Percentiles rank a stretch among this genome's conserved stretches.
Evolutionary conservation across 306 rosid species (phyloP).

Genomic region (Cicer chorassanicum): DNA sequence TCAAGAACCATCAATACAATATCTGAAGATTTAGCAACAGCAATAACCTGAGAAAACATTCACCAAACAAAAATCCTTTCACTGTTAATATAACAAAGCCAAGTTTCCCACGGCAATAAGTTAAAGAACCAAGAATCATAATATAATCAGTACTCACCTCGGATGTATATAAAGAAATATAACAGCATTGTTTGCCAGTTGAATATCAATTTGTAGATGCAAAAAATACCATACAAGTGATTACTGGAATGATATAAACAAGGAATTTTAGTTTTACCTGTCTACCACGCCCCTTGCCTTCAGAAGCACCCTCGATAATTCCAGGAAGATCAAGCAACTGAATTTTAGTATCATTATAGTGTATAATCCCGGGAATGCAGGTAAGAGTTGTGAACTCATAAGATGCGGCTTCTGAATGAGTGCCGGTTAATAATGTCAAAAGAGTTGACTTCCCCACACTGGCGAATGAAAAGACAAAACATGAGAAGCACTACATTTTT

Average conservation of each 20-base stretch:
- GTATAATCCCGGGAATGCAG: conserved; percentile 96
- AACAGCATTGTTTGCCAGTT: conserved; percentile 19
- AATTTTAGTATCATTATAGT: conserved; percentile 96
- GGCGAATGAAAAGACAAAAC: conserved; percentile 42
- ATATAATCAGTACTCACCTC: background rate
- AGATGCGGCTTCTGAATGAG: conserved; percentile 96
- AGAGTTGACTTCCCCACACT: conserved; percentile 99
- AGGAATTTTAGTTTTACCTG: conserved; percentile 66
- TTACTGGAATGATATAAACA: conserved; percentile 34
- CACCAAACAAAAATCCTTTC: conserved; percentile 33
- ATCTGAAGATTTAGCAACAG: conserved; percentile 99
- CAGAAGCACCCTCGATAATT: conserved; percentile 99
- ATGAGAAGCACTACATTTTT: conserved; percentile 16
- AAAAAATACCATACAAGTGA: background rate
- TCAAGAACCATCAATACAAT: conserved; percentile 97
- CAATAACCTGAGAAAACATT: conserved; percentile 83
- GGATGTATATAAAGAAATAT: conserved; percentile 6
- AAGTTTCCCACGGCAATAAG: conserved; percentile 31
- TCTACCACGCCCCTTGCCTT: conserved; percentile 99
- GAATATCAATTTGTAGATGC: conserved; percentile 15
- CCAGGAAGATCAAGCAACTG: conserved; percentile 99
- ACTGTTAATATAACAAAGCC: conserved; percentile 38
- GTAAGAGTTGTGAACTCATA: conserved; percentile 98
- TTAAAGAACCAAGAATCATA: conserved; percentile 30
- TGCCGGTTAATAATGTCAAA: conserved; percentile 96